phyloP scores from a whole-genome alignment of 1,284 basidiomycete genomes.

The Xerocomus nothofagi region DNA sequence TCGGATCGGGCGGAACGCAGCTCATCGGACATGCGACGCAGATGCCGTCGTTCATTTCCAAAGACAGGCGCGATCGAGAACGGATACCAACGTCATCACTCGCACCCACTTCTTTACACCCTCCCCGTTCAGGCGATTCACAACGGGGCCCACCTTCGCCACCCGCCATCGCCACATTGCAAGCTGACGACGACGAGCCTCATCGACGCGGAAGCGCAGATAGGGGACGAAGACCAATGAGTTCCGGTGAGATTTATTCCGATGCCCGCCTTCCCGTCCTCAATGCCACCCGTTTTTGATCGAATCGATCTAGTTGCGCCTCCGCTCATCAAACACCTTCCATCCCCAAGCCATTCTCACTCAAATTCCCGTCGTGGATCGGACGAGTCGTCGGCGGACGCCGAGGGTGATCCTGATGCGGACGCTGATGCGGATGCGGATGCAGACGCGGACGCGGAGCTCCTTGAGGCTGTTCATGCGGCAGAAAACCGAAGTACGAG shows the following conservation, averaged over 20 bases:
- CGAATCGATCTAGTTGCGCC: constrained; percentile 19
- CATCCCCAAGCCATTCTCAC: constrained; percentile 24
- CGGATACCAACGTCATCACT: constrained; percentile 28
- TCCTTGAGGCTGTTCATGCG: constrained; percentile 47
- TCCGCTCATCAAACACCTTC: constrained; percentile 21
- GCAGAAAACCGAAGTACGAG: constrained; percentile 39
- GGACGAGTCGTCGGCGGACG: constrained; percentile 31
- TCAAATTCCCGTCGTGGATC: constrained; percentile 26
- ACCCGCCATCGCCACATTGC: constrained; percentile 33
- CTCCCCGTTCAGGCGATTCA: constrained; percentile 15
- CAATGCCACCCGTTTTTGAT: constrained; percentile 4
- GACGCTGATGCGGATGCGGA: constrained; percentile 38
- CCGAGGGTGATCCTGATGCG: constrained; percentile 34
- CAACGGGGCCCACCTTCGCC: constrained; percentile 32
- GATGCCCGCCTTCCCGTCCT: background rate
- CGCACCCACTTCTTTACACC: constrained; percentile 20
- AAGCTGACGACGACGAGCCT: constrained; percentile 30
- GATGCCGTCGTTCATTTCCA: constrained; percentile 27
- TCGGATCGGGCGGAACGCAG: constrained; percentile 32
- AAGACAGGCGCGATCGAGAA: constrained; percentile 32
- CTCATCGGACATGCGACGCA: constrained; percentile 25
- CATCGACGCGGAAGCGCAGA: constrained; percentile 20
- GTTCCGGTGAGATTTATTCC: constrained; percentile 24
- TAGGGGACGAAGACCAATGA: constrained; percentile 28
- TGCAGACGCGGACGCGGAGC: constrained; percentile 38